Conservation (phyloP, 306 rosid species). For the Glycine tomentella region DNA sequence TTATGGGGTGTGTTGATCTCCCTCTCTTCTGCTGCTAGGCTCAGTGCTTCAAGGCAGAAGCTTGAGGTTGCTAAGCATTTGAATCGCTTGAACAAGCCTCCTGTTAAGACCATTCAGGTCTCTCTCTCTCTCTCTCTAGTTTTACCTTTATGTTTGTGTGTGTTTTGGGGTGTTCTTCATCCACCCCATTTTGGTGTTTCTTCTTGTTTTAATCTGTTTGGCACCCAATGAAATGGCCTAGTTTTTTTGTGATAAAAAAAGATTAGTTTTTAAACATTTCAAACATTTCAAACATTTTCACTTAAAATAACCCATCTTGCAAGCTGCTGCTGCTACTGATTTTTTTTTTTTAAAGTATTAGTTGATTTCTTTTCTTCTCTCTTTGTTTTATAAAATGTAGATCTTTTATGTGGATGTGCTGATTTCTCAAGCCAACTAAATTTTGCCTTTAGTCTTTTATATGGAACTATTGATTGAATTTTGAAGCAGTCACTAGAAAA, state of each 20-base stretch:
- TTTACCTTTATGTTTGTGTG: not conserved
- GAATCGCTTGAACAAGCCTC: slow-evolving; percentile 84
- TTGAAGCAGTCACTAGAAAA: slow-evolving; percentile 42
- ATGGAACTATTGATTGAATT: slow-evolving; percentile 28
- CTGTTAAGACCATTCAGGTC: slow-evolving; percentile 88
- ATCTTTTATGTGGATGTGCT: slow-evolving; percentile 35
- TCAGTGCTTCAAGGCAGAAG: slow-evolving; percentile 70
- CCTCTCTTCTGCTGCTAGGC: slow-evolving; percentile 67
- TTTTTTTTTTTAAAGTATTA: not conserved
- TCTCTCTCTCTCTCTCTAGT: not conserved
- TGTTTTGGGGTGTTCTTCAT: slow-evolving; percentile 6
- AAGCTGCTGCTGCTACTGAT: not conserved
- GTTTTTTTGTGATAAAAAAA: not conserved
- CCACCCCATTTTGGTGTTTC: slow-evolving; percentile 9
- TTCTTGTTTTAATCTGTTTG: slow-evolving; percentile 38
- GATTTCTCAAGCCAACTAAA: not conserved
- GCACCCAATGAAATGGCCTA: slow-evolving; percentile 34
- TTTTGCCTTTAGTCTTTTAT: slow-evolving; percentile 16
- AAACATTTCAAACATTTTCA: slow-evolving; percentile 30
- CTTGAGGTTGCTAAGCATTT: slow-evolving; percentile 85
- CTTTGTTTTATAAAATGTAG: slow-evolving; percentile 16
- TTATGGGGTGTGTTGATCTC: slow-evolving; percentile 63
- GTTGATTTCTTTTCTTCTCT: not conserved
- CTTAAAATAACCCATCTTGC: slow-evolving; percentile 29
- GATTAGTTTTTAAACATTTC: no score